These are phyloP conservation scores for Penstemon barbatus DNA, from an alignment of 257 asterid species.

Conservation along the genomic window DNA sequence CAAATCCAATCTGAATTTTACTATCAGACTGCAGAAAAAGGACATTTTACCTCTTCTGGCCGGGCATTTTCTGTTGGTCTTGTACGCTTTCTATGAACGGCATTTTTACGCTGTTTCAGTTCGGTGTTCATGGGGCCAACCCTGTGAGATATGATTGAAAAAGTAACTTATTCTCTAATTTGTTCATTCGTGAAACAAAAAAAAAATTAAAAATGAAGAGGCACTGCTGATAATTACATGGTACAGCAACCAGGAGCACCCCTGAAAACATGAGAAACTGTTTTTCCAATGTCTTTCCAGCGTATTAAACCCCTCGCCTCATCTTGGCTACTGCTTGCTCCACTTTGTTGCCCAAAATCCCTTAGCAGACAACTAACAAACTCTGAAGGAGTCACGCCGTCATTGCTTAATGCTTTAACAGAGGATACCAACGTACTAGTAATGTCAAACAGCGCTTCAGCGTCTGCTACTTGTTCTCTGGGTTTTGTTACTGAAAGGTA, in stretches of 20 bases:
- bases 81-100: constrained; percentile 55
- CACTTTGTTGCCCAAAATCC: constrained; percentile 63
- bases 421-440: constrained; percentile 81
- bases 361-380: constrained; percentile 67
- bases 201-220: background rate
- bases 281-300: constrained; percentile 75
- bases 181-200: background rate
- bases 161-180: background rate
- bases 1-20: background rate
- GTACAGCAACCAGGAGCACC: constrained; percentile 75
- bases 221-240: constrained; percentile 48
- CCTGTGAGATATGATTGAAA: constrained; percentile 44
- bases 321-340: constrained; percentile 49
- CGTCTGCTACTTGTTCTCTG: constrained; percentile 95
- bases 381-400: constrained; percentile 76
- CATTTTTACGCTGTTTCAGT: constrained; percentile 69
- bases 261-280: constrained; percentile 65
- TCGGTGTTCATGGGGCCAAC: constrained; percentile 93
- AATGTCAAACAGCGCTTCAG: constrained; percentile 88
- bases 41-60: constrained; percentile 78
- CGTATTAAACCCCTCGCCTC: constrained; percentile 42
- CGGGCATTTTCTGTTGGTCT: constrained; percentile 57
- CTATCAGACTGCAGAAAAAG: background rate
- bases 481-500: constrained; percentile 65
- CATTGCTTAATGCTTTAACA: constrained; percentile 72